phyloP scores from a whole-genome alignment of 345 rosid genomes.

The Melaleuca quinquenervia region DNA sequence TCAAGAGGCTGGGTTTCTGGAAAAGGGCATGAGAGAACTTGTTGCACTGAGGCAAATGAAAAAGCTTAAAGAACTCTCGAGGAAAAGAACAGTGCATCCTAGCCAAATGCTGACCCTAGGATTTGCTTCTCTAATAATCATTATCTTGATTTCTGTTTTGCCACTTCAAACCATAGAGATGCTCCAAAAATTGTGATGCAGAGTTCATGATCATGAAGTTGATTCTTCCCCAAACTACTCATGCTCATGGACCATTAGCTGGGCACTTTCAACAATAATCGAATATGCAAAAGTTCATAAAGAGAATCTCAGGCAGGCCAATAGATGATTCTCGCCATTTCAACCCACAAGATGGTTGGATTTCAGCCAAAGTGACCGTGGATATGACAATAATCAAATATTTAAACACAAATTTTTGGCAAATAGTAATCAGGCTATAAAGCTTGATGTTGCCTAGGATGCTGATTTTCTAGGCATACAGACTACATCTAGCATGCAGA shows the following conservation, averaged over 20 bases:
- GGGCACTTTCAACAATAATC: background rate
- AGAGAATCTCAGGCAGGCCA: background rate
- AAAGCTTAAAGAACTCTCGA: background rate
- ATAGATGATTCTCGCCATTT: background rate
- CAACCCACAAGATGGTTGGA: background rate
- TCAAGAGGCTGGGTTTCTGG: background rate
- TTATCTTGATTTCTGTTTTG: background rate
- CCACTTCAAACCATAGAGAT: background rate
- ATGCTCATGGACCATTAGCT: background rate
- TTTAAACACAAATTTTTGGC: background rate
- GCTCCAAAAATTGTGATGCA: background rate
- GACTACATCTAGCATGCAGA: background rate
- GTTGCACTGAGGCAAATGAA: too few relatives aligned
- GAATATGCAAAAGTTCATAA: background rate
- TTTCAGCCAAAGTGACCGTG: background rate
- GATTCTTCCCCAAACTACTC: background rate
- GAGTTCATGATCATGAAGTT: background rate
- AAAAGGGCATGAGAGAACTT: too few relatives aligned
- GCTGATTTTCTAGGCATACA: background rate
- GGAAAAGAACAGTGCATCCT: background rate
- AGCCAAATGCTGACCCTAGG: background rate
- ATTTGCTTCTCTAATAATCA: background rate
- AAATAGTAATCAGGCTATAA: background rate
- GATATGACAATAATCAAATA: background rate
- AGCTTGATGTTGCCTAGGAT: background rate